Conservation (phyloP, 257 asterid species). For the Verbascum thapsus region DNA sequence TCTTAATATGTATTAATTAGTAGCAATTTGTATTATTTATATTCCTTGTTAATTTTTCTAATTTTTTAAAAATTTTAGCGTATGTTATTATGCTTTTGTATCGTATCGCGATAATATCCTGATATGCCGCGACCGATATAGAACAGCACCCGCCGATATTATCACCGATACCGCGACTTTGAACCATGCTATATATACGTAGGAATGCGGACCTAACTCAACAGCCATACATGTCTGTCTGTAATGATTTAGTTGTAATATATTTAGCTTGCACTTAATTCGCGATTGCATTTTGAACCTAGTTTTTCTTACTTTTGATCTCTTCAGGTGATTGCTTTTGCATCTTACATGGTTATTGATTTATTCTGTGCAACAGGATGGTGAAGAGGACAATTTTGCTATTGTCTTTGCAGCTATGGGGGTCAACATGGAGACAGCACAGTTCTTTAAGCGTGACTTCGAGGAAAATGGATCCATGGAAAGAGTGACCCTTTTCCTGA, state of each 20-base stretch:
- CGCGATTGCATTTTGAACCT: background rate
- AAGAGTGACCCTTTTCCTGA: slow-evolving; percentile 88
- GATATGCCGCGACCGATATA: too few relatives aligned
- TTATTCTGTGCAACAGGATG: slow-evolving; percentile 44
- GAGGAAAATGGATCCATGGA: slow-evolving; percentile 98
- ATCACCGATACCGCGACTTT: too few relatives aligned
- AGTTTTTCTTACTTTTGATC: slow-evolving; percentile 14
- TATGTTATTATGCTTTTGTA: too few relatives aligned
- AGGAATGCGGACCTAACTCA: slow-evolving; percentile 5
- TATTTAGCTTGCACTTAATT: slow-evolving; percentile 6
- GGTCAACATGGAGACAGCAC: slow-evolving; percentile 95
- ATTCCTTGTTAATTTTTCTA: too few relatives aligned
- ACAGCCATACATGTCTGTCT: too few relatives aligned
- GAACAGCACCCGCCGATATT: too few relatives aligned
- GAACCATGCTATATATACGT: too few relatives aligned
- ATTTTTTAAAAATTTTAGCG: too few relatives aligned
- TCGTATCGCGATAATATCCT: too few relatives aligned
- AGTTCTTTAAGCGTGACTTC: slow-evolving; percentile 87
- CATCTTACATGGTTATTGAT: slow-evolving; percentile 21
- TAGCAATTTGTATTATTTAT: too few relatives aligned
- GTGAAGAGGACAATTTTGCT: slow-evolving; percentile 86
- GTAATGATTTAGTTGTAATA: too few relatives aligned
- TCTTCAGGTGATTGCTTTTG: slow-evolving; percentile 3
- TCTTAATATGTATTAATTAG: too few relatives aligned
- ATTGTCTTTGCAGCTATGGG: slow-evolving; percentile 99